These are phyloP conservation scores for Monarda citriodora DNA, from an alignment of 305 asterid species.

Conservation along the genomic window DNA sequence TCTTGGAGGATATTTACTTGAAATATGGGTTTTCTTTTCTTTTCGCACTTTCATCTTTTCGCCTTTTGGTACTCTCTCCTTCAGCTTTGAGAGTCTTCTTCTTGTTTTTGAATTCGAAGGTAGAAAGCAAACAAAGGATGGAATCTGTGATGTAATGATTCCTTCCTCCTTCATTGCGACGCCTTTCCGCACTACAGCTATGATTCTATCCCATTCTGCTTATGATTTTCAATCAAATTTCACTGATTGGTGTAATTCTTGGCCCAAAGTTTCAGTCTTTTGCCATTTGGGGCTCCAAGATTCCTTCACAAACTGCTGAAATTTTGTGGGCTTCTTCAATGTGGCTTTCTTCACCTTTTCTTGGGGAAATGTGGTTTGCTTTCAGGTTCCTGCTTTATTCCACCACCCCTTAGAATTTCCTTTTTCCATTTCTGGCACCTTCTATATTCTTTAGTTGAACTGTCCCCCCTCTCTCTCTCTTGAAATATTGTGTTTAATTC, in stretches of 20 bases:
- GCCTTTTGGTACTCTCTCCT: conserved; percentile 8
- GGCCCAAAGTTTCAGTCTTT: conserved; percentile 23
- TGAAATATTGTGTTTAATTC: conserved; percentile 1
- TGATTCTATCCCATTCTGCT: conserved; percentile 25
- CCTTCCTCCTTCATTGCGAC: conserved; percentile 49
- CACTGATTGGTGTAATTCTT: conserved; percentile 15
- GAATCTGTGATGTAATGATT: conserved; percentile 43
- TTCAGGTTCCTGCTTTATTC: conserved; percentile 26
- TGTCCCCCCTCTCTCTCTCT: background rate
- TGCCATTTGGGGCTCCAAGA: conserved; percentile 35
- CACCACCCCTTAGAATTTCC: conserved; percentile 5
- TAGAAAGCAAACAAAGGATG: conserved; percentile 17
- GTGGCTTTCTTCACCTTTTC: conserved; percentile 20
- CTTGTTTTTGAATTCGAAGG: conserved; percentile 8
- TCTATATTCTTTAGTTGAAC: conserved; percentile 11
- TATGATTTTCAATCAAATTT: conserved; percentile 22
- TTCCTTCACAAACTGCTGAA: conserved; percentile 25
- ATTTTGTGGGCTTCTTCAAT: conserved; percentile 16
- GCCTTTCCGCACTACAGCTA: conserved; percentile 21
- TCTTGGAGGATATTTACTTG: conserved; percentile 12
- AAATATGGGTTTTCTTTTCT: conserved; percentile 10
- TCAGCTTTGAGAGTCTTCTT: conserved; percentile 1
- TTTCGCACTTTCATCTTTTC: conserved; percentile 5
- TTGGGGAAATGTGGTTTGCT: conserved; percentile 26
- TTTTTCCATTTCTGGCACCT: conserved; percentile 6